Base-by-base conservation (phyloP, 2,329 filamentous ascomycete species). In the Eutypa lata region DNA sequence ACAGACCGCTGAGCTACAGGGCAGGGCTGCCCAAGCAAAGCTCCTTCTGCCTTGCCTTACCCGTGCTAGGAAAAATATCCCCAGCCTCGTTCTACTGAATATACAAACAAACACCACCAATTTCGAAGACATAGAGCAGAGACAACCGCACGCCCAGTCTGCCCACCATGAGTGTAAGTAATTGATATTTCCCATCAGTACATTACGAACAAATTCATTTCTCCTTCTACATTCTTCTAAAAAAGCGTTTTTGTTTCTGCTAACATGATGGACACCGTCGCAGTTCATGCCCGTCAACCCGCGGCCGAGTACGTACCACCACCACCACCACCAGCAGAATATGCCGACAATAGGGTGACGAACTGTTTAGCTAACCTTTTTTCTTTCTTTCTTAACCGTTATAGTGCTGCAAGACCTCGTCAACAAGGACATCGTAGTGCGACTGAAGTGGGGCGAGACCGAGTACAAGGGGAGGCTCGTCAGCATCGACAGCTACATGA, bases 401-500 rank as follows among this genome's bases (percentile, higher is more conserved):
- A 45, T 19, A 45, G 42, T 45, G 42, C 42, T 45, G 42, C 42
- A 45, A 13, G 42, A 45, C 7, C 42, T 45, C 59, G 89, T 99
- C 75, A 89, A 95, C 78, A 89, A 95, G 72, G 84, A 93, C 67
- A 87, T 99, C 68, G 80, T 92, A 58, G 89, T 99, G 59, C 90
- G 92, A 65, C 83, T 99, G 60, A 99, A 99, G 82, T 99, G 94
- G 94, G 91, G 91, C 64, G 88, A 97, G 74, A 94, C 91, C 55
- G 94, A 99, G 73, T 99, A 99, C 83, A 95, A 93, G 73, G 94
- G 94, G 70, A 84, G 84, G 61, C 84, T 99, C 57, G 89, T 96
- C 68, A 93, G 89, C 65, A 90, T 96, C 68, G 94, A 99, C 77
- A 91, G 89, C 69, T 99, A 99, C 79, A 97, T 99, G 93, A 99